Evolutionary conservation across 208 protist species (phyloP), one percentile per base, ranked within the genome.

Genomic region (Crithidia sp.): DNA sequence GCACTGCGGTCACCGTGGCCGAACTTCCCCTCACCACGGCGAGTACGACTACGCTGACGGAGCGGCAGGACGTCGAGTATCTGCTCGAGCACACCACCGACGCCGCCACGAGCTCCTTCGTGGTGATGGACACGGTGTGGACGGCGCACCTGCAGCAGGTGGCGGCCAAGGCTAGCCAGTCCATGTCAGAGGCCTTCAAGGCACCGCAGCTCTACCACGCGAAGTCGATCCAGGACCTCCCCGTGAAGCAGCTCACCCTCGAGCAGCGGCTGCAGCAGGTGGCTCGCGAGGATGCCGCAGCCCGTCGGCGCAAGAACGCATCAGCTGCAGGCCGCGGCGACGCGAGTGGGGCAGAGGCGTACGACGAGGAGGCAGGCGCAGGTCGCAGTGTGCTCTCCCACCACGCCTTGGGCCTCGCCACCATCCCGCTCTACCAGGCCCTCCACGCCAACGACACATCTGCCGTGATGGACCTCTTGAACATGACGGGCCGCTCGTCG

Each of bases 351-450:
- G 44, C 36, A 7, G 59, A 67, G 13, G 80, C 40, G 14, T 55
- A 71, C 14, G 63, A 19, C n/a, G 66, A 10, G 10, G 54, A 36
- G 28, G 28, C 28, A 28, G 28, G 28, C 28, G 28, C 28, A 28
- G 37, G 73, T 41, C 66, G 74, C 40, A 73, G 74, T 49, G 74
- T 63, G 10, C 19, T 72, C 17, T 68, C 81, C 39, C 71, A 79
- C 61, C 81, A 86, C 58, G 82, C 88, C 3, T 65, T 93, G n/a
- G 91, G 87, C 2, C 79, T 92, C n/a, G 87, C 89, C 6, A 96
- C 91, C 7, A 81, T 94, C 40, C 91, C 91, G 5, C 79, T 96
- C 17, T 94, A 94, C 65, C 91, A 96, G 63, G 91, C 91, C 13
- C 82, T 96, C 19, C 91, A 96, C 72, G 89, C 89, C 19, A 82